Evolutionary conservation across 306 rosid species (phyloP).

Genomic region (Prunus mira): DNA sequence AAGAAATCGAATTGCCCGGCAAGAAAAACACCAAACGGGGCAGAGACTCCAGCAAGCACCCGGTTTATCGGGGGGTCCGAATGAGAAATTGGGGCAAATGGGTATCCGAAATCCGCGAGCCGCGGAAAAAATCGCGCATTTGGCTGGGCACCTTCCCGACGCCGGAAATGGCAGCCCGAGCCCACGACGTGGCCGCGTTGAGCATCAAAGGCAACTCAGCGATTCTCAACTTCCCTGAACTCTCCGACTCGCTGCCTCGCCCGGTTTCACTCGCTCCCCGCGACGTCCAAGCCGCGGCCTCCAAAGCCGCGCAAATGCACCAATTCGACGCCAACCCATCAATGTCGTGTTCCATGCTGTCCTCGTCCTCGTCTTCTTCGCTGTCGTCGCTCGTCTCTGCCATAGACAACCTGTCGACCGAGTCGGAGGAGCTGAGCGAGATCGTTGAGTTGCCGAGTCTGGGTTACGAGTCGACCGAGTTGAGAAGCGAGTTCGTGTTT

Average conservation of each 20-base stretch:
- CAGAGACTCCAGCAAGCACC: constrained; percentile 56
- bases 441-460: constrained; percentile 67
- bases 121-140: constrained; percentile 89
- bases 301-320: constrained; percentile 83
- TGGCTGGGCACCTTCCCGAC: constrained; percentile 92
- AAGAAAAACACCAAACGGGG: constrained; percentile 39
- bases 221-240: constrained; percentile 83
- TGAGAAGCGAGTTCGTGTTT: constrained; percentile 54
- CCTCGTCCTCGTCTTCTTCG: constrained; percentile 23
- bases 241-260: constrained; percentile 64
- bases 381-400: constrained; percentile 33
- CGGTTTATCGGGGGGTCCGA: constrained; percentile 76
- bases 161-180: constrained; percentile 95
- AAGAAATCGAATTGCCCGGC: background rate
- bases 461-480: constrained; percentile 30
- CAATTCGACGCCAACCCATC: constrained; percentile 22
- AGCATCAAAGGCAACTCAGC: constrained; percentile 85
- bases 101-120: constrained; percentile 98
- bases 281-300: constrained; percentile 85
- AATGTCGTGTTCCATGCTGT: background rate
- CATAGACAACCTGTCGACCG: constrained; percentile 28
- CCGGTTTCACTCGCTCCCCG: constrained; percentile 74
- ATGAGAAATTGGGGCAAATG: constrained; percentile 98
- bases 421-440: constrained; percentile 64
- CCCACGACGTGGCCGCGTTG: constrained; percentile 93